Conservation (phyloP, 805 yeast species). For the Candida alai region DNA sequence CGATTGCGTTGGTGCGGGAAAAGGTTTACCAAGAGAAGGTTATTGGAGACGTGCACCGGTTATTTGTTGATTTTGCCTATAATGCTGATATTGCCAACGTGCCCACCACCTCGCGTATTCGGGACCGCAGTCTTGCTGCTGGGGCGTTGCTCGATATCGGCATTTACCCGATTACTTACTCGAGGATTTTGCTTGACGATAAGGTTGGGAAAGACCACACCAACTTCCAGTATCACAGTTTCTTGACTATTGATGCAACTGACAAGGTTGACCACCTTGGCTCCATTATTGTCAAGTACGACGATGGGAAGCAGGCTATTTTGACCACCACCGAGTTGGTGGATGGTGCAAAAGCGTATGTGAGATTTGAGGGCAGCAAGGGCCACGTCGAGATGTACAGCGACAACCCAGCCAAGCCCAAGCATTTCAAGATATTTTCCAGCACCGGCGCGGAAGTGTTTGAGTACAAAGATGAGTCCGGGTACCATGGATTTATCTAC, state of each 20-base stretch:
- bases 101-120: conserved; percentile 32
- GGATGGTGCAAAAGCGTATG: conserved; percentile 24
- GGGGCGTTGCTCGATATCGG: conserved; percentile 58
- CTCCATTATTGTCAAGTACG: conserved; percentile 33
- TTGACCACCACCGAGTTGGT: conserved; percentile 27
- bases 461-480: conserved; percentile 31
- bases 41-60: conserved; percentile 45
- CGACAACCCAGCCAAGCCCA: conserved; percentile 31
- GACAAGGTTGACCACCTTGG: conserved; percentile 43
- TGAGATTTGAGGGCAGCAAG: conserved; percentile 32
- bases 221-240: conserved; percentile 25
- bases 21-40: conserved; percentile 35
- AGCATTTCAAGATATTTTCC: conserved; percentile 28
- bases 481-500: conserved; percentile 48
- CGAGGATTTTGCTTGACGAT: conserved; percentile 36
- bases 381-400: conserved; percentile 29
- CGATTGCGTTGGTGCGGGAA: conserved; percentile 29
- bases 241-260: conserved; percentile 27
- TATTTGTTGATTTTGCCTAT: conserved; percentile 41
- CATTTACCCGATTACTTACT: conserved; percentile 47
- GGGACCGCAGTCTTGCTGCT: conserved; percentile 47
- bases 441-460: conserved; percentile 20
- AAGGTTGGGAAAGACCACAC: conserved; percentile 26
- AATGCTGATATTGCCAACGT: conserved; percentile 29
- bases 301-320: conserved; percentile 40